Percentiles rank a stretch among this genome's conserved stretches.
These are phyloP conservation scores for Hirsutella rhossiliensis DNA, from an alignment of 2,329 filamentous ascomycete species.

Conservation along the genomic window DNA sequence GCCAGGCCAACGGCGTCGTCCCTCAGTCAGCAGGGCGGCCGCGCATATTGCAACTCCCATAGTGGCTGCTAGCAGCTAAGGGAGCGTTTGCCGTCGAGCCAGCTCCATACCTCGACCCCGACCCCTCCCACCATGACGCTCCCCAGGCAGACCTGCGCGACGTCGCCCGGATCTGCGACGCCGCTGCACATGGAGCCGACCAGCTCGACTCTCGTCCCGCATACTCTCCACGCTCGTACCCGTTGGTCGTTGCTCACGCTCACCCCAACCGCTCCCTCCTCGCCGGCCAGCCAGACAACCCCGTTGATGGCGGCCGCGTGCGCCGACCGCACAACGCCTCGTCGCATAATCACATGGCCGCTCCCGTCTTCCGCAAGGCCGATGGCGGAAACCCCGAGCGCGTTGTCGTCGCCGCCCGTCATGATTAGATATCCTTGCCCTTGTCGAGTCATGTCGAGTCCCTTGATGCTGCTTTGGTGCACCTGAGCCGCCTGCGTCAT, in stretches of 20 bases:
- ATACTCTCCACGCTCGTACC: conserved; percentile 26
- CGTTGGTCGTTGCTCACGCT: conserved; percentile 50
- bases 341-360: conserved; percentile 11
- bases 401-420: conserved; percentile 84
- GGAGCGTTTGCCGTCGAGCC: not conserved
- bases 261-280: conserved; percentile 16
- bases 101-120: conserved; percentile 32
- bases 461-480: conserved; percentile 77
- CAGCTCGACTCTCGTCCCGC: conserved; percentile 20
- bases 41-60: too few species aligned
- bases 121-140: conserved; percentile 30
- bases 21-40: too few species aligned
- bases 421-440: conserved; percentile 37
- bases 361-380: conserved; percentile 5
- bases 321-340: conserved; percentile 30
- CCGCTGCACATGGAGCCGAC: conserved; percentile 42
- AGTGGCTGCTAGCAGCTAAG: too few species aligned
- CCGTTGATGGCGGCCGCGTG: conserved; percentile 65
- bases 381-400: conserved; percentile 45
- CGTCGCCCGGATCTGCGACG: conserved; percentile 46
- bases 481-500: conserved; percentile 30
- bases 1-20: too few species aligned
- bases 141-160: conserved; percentile 21
- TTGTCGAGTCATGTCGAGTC: conserved; percentile 32
- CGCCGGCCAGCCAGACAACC: conserved; percentile 22